Evolutionary conservation across 192 early-diverging fungal species (phyloP).

Genomic region (Linnemannia exigua): DNA sequence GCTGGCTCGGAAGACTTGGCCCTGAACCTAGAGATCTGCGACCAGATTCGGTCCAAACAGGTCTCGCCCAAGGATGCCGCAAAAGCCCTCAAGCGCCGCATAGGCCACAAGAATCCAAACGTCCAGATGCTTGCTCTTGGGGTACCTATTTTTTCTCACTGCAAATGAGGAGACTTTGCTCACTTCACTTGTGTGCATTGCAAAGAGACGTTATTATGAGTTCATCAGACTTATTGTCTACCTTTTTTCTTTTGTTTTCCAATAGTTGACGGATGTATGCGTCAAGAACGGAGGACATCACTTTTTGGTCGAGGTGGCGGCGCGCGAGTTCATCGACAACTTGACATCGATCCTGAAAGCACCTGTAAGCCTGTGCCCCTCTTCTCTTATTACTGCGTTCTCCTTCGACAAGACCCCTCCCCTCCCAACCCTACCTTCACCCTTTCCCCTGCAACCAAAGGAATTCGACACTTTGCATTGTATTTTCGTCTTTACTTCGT

Average conservation of each 20-base stretch:
- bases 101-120: constrained; percentile 93
- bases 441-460: neutral
- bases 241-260: neutral
- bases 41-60: constrained; percentile 92
- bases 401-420: neutral
- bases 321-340: constrained; percentile 92
- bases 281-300: constrained; percentile 95
- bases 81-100: constrained; percentile 80
- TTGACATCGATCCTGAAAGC: constrained; percentile 74
- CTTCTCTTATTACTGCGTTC: neutral
- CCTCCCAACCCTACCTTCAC: neutral
- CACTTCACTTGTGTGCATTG: too few species aligned
- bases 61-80: constrained; percentile 82
- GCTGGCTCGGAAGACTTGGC: constrained; percentile 88
- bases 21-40: constrained; percentile 90
- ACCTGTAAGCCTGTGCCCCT: constrained; percentile 59
- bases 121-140: constrained; percentile 93
- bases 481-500: neutral
- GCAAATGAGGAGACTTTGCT: neutral
- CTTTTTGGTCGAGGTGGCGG: constrained; percentile 89
- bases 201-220: neutral
- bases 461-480: neutral
- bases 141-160: constrained; percentile 56
- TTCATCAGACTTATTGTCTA: neutral
- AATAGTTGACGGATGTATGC: constrained; percentile 88